These are phyloP conservation scores for Bombardia bombarda DNA, from an alignment of 495 filamentous ascomycete species.

Conservation along the genomic window DNA sequence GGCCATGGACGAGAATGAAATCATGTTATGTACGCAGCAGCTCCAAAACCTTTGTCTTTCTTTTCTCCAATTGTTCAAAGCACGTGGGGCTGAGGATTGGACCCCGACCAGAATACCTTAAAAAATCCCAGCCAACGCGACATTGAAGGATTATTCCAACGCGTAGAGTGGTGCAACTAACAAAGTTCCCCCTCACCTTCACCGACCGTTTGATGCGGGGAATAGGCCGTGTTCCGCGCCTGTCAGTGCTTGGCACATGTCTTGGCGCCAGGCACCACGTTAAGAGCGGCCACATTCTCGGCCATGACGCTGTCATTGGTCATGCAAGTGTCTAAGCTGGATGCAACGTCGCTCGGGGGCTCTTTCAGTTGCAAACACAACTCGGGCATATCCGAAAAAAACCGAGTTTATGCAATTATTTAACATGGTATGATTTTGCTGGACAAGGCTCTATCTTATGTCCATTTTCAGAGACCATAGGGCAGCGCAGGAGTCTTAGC, in stretches of 20 bases:
- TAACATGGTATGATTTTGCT: not conserved
- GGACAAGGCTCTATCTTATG: not conserved
- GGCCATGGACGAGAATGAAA: too few relatives aligned
- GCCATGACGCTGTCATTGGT: not conserved
- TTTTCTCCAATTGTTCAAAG: too few relatives aligned
- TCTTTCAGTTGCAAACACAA: not conserved
- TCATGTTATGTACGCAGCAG: too few relatives aligned
- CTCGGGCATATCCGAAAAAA: not conserved
- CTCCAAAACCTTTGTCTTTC: too few relatives aligned
- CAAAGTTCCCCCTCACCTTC: too few relatives aligned
- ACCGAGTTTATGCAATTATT: not conserved
- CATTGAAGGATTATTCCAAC: too few relatives aligned
- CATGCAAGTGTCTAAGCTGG: not conserved
- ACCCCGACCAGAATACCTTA: too few relatives aligned
- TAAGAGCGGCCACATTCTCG: slow-evolving; percentile 1
- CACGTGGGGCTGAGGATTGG: too few relatives aligned
- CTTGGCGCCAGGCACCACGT: not conserved
- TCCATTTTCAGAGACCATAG: not conserved
- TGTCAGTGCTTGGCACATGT: not conserved
- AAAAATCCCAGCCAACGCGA: too few relatives aligned
- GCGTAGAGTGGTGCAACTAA: too few relatives aligned
- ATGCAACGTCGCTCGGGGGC: not conserved
- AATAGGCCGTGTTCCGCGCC: not conserved
- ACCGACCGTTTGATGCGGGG: not conserved
- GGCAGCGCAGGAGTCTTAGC: too few relatives aligned